phyloP scores from a whole-genome alignment of 139 green algal genomes.

The Pleodorina starrii region DNA sequence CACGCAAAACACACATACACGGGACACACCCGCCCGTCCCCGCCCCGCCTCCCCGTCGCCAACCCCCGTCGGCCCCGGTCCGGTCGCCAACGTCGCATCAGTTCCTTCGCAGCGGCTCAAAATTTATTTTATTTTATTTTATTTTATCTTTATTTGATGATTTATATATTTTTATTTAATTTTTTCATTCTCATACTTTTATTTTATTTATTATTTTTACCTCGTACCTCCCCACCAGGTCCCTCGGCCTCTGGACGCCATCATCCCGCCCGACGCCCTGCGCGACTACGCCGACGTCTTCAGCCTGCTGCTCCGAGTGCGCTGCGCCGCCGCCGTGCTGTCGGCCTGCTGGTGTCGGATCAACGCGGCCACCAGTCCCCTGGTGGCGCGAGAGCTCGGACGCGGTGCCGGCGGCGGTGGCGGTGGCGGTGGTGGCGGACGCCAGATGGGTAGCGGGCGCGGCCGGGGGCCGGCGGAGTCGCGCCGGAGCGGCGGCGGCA shows the following conservation, averaged over 20 bases:
- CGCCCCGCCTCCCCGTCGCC: too few species aligned
- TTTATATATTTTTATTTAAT: too few species aligned
- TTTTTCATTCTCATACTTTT: too few species aligned
- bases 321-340: slow-evolving; percentile 2
- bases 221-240: neutral
- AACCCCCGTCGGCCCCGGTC: too few species aligned
- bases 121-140: too few species aligned
- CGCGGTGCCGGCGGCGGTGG: neutral
- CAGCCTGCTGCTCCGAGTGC: slow-evolving; percentile 16
- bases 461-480: neutral
- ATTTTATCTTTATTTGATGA: too few species aligned
- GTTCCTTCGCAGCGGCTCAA: too few species aligned
- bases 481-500: neutral
- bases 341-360: neutral
- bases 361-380: slow-evolving; percentile 9
- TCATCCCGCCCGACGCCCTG: neutral
- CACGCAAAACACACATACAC: too few species aligned
- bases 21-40: too few species aligned
- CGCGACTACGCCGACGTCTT: slow-evolving; percentile 23
- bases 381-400: neutral
- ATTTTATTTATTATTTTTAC: too few species aligned
- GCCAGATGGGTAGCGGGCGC: too few species aligned
- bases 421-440: neutral
- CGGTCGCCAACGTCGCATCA: too few species aligned
- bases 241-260: slow-evolving; percentile 13